These are phyloP conservation scores for Phyllosticta paracitricarpa DNA, from an alignment of 2,329 filamentous ascomycete species.

Conservation along the genomic window DNA sequence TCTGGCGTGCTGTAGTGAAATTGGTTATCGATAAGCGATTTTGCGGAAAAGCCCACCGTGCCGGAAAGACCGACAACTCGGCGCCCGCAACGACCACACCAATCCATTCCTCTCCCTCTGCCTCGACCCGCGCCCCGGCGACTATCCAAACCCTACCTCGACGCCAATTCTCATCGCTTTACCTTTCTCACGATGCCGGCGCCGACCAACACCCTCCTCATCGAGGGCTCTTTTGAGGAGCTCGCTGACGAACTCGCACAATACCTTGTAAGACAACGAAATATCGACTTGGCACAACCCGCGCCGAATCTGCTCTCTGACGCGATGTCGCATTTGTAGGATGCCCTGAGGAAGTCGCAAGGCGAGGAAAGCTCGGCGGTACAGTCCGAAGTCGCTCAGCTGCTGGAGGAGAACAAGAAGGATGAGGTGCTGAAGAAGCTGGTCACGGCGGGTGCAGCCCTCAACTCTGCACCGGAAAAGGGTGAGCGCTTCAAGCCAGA, in stretches of 20 bases:
- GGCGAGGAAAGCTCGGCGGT: constrained; percentile 44
- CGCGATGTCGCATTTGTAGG: constrained; percentile 23
- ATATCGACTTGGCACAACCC: background rate
- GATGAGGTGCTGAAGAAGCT: constrained; percentile 86
- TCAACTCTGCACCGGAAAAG: constrained; percentile 87
- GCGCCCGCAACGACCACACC: constrained; percentile 3
- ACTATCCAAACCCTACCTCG: background rate
- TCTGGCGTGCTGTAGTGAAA: background rate
- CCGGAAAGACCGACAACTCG: constrained; percentile 5
- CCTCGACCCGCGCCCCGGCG: constrained; percentile 2
- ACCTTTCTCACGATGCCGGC: constrained; percentile 43
- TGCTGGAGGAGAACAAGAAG: constrained; percentile 58
- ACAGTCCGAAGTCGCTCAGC: constrained; percentile 56
- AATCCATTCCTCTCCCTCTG: constrained; percentile 2
- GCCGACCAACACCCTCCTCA: constrained; percentile 53
- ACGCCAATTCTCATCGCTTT: constrained; percentile 6
- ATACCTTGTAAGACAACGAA: constrained; percentile 48
- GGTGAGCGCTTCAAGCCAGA: constrained; percentile 29
- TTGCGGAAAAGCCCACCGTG: constrained; percentile 8
- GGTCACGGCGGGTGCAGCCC: constrained; percentile 63
- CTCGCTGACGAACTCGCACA: constrained; percentile 89
- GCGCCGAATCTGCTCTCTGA: background rate
- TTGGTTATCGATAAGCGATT: constrained; percentile 10
- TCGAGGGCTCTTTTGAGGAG: constrained; percentile 92
- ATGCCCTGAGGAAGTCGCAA: constrained; percentile 59